A percentile compares a stretch with the other conserved stretches of the same genome.
Evolutionary conservation across 2,329 filamentous ascomycete genomes (phyloP).

Genomic region (Incumbomyces lentus): DNA sequence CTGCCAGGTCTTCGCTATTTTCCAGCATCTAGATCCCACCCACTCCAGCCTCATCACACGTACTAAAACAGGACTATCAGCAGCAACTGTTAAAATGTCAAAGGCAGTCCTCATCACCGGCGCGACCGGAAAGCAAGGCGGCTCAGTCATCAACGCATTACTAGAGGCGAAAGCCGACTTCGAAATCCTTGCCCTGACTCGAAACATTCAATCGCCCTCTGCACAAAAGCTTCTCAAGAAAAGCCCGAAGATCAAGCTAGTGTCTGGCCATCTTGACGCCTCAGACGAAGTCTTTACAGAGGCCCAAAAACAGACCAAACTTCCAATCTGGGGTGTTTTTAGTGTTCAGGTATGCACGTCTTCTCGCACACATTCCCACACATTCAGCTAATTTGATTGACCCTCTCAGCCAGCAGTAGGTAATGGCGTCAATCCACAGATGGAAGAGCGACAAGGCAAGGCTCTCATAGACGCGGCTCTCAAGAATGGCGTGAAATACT

Average conservation of each 20-base stretch:
- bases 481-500: conserved; percentile 26
- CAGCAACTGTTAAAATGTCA: no score
- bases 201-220: conserved; percentile 11
- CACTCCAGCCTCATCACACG: no score
- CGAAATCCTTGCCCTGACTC: conserved; percentile 22
- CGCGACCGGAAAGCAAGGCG: conserved; percentile 41
- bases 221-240: conserved; percentile 14
- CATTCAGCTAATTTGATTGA: no score
- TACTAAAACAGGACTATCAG: no score
- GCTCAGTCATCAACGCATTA: conserved; percentile 36
- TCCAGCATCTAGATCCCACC: no score
- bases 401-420: no score
- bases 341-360: no score
- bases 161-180: conserved; percentile 27
- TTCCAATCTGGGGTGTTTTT: conserved; percentile 19
- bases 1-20: no score
- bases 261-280: conserved; percentile 18
- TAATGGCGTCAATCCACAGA: conserved; percentile 11
- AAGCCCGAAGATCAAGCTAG: conserved; percentile 12
- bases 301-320: conserved; percentile 6
- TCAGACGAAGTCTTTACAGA: conserved; percentile 14
- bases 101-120: conserved; percentile 42
- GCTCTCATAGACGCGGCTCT: conserved; percentile 27
- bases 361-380: no score
- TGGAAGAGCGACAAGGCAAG: conserved; percentile 29